These are phyloP conservation scores for Lodderomyces parapsilosis DNA, from an alignment of 1,139 yeast species.

Conservation along the genomic window DNA sequence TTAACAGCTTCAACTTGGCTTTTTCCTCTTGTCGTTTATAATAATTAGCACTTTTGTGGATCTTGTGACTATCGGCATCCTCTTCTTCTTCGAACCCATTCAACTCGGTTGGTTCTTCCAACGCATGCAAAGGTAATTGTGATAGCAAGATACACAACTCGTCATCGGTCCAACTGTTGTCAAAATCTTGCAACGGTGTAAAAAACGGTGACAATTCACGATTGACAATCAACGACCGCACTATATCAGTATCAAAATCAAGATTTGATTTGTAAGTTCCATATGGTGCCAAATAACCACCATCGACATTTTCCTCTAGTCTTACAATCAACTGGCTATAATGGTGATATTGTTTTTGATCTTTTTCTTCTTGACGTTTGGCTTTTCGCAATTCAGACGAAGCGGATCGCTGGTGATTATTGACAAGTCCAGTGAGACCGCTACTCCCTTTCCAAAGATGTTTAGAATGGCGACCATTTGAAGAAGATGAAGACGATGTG, in stretches of 20 bases:
- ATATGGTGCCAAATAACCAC: conserved; percentile 81
- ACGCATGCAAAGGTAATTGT: conserved; percentile 57
- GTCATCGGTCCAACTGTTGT: conserved; percentile 70
- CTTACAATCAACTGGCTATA: conserved; percentile 56
- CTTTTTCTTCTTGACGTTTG: conserved; percentile 50
- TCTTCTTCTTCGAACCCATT: conserved; percentile 54
- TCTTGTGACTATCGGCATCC: conserved; percentile 53
- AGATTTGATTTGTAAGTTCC: conserved; percentile 78
- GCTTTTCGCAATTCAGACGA: conserved; percentile 24
- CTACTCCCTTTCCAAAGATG: conserved; percentile 1
- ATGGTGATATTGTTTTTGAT: conserved; percentile 50
- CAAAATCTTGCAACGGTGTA: conserved; percentile 83
- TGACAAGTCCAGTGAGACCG: neutral
- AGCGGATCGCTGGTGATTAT: conserved; percentile 12
- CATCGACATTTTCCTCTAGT: conserved; percentile 65
- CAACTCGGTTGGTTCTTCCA: conserved; percentile 55
- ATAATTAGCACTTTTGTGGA: conserved; percentile 50
- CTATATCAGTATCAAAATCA: conserved; percentile 72
- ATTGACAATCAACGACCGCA: conserved; percentile 55
- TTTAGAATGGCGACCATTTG: conserved; percentile 22
- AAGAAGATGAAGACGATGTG: conserved; percentile 9
- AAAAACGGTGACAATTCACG: conserved; percentile 86
- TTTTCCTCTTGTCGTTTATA: conserved; percentile 57
- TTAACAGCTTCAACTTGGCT: conserved; percentile 46
- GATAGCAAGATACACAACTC: conserved; percentile 61